Evolutionary conservation across 495 filamentous ascomycete species (phyloP).

Genomic region (Daldinia decipiens): DNA sequence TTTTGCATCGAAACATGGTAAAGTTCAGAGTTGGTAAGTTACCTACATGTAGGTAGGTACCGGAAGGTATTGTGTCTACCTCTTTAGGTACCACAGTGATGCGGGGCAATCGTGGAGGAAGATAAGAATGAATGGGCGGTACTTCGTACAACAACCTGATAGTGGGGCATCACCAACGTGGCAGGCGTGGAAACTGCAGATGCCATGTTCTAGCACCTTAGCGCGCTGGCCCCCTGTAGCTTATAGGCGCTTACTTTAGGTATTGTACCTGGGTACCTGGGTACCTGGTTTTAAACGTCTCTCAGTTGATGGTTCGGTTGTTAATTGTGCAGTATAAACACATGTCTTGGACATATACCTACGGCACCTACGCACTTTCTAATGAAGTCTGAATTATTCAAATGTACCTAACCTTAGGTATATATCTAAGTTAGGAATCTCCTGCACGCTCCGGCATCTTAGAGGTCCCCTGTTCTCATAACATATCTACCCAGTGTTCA

Average conservation of each 20-base stretch:
- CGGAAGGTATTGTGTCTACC: no score
- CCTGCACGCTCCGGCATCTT: no score
- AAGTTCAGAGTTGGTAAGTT: no score
- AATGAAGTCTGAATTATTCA: no score
- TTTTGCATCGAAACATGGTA: background rate
- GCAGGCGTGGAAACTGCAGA: constrained; percentile 4
- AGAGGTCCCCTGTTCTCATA: no score
- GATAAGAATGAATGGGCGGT: constrained; percentile 3
- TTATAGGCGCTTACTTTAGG: constrained; percentile 1
- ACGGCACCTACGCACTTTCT: no score
- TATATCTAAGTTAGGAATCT: no score
- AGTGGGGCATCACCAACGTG: constrained; percentile 22
- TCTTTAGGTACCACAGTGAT: no score
- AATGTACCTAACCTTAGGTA: no score
- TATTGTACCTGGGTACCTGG: background rate
- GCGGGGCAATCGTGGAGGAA: constrained; percentile 24
- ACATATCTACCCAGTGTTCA: background rate
- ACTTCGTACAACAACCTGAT: constrained; percentile 11
- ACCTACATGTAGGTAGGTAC: no score
- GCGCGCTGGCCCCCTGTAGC: constrained; percentile 15
- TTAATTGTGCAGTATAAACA: background rate
- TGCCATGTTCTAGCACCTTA: constrained; percentile 26
- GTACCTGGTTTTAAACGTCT: background rate
- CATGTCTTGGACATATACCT: background rate
- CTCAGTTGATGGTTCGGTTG: background rate